These are phyloP conservation scores for Butyriboletus regius DNA, from an alignment of 1,284 basidiomycete species.

Conservation along the genomic window DNA sequence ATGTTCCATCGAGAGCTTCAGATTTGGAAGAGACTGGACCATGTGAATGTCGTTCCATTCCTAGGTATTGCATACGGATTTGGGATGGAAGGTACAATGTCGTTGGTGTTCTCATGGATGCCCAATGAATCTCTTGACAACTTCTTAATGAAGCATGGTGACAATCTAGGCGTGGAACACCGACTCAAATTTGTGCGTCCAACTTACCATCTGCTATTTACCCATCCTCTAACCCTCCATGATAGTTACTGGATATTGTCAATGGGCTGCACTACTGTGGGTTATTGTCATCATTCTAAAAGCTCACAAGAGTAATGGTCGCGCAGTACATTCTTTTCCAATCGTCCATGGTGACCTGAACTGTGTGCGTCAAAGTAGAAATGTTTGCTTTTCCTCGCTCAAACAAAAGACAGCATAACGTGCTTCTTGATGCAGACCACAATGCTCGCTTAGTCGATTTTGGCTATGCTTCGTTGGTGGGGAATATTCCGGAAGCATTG, in stretches of 20 bases:
- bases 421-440: constrained; percentile 13
- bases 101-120: constrained; percentile 22
- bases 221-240: background rate
- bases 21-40: constrained; percentile 16
- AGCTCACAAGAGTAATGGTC: background rate
- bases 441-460: constrained; percentile 13
- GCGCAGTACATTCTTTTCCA: constrained; percentile 13
- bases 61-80: constrained; percentile 14
- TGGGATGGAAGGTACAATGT: constrained; percentile 5
- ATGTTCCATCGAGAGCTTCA: constrained; percentile 16
- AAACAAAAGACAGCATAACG: constrained; percentile 8
- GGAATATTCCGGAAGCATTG: constrained; percentile 7
- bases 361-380: constrained; percentile 4
- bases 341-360: constrained; percentile 19
- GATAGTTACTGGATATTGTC: constrained; percentile 7
- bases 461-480: constrained; percentile 7
- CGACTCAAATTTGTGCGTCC: constrained; percentile 12
- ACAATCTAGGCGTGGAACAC: background rate
- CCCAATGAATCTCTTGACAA: constrained; percentile 9
- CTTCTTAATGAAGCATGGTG: constrained; percentile 1
- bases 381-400: background rate
- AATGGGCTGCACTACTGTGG: constrained; percentile 13
- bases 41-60: constrained; percentile 11
- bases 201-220: rapidly evolving
- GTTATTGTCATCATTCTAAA: background rate